Base-by-base conservation (phyloP, 768 basidiomycete genomes). In the Phaeolepiota aurea region DNA sequence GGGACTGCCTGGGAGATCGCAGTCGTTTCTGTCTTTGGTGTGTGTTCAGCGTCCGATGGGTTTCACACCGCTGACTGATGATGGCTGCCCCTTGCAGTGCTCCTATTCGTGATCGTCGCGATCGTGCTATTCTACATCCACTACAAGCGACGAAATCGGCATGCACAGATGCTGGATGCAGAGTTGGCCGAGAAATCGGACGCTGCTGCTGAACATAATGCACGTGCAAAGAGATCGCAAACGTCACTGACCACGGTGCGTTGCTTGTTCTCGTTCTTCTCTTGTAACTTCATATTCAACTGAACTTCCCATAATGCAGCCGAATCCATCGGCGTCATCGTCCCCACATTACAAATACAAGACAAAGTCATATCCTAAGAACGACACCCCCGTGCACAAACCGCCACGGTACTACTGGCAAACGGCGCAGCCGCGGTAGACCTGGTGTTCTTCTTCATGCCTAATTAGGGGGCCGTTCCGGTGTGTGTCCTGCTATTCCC, bases 1-100 rank as follows among this genome's bases (percentile, higher is more conserved):
- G 57, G 61, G 3, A 33, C 50, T n/a, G 51, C 57, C 32, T 66
- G 65, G 65, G 65, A 68, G 45, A 55, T 61, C 13, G 64, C 59
- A 7, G 49, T 68, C 19, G 49, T 63, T 22, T 54, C 55, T 7
- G 47, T 63, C 9, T 58, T 63, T 38, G 38, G 66, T 66, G 37
- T 44, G 64, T 54, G 9, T 15, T 13, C 11, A 42, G 34, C 43
- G 35, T 14, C 22, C 15, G 7, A 13, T 38, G 5, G 21, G 31
- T 20, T 22, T 25, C 36, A 5, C 31, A 15, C 5, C 34, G 3
- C 7, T 7, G 22, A 31, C 18, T 20, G 25, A 25, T n/a, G n/a
- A 40, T 16, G 9, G 13, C n/a, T 21, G 19, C 16, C 28, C 22
- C 21, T 14, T 25, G 19, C 37, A 57, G 54, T 54, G n/a, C n/a